Base-by-base conservation (phyloP, 1,284 basidiomycete species). In the Baeospora myosura region DNA sequence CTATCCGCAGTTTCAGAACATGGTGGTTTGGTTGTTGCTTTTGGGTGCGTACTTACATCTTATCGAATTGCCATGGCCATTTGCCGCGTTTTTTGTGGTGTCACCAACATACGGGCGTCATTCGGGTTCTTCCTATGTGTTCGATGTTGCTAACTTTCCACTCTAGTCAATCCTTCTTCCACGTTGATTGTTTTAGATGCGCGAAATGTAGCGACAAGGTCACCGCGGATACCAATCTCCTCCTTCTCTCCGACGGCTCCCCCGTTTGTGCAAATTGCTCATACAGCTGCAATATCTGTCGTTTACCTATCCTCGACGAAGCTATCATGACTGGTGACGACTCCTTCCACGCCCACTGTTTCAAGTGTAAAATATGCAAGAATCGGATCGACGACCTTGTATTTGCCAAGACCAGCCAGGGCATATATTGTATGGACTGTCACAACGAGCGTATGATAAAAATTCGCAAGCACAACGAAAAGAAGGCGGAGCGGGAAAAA, bases 251-350 rank as follows among this genome's bases (percentile, higher is more conserved):
- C 22, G 95, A 98, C 61, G 95, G 95, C 16, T 92, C 88, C 26
- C 95, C 96, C 25, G 93, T 98, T 41, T 98, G 95, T 60, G 87
- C 91, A 18, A 87, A 93, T 53, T 98, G 95, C 71, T 95, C 92
- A 8, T 98, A 98, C 68, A 88, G 81, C 56, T 97, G 93, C 72
- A 93, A 86, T 58, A 84, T 95, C 44, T 97, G 93, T 68, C 81
- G 82, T 39, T 77, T 81, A 40, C 88, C 90, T 30, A 96, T 97
- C 53, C 83, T 93, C 41, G 92, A 97, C 65, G 93, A 97, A 60
- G 94, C 94, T 12, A 97, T 98, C 64, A 96, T 98, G 88, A 95
- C 95, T 10, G 93, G 95, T 43, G 93, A 98, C 63, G 95, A 98
- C 61, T 93, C 92, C 1, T 98, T 98, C 57, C 95, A 98, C 62